A percentile compares a stretch with the other conserved stretches of the same genome.
Evolutionary conservation across 306 rosid species (phyloP).

Genomic region (Sicyos baderoa): DNA sequence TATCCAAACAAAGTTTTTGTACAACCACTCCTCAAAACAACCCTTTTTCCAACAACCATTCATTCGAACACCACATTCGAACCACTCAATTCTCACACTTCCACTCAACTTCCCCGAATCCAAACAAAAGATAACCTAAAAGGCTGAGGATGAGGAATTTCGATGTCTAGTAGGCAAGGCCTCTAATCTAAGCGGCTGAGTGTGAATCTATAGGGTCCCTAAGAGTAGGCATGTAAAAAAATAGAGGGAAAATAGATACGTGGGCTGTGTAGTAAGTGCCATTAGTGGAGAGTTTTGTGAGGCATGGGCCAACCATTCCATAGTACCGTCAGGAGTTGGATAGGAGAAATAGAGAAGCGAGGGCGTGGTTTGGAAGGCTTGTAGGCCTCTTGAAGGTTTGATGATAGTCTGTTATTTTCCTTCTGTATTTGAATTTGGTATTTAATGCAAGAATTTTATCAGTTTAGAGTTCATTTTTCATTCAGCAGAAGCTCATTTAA

Average conservation of each 20-base stretch:
- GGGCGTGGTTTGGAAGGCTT: neutral
- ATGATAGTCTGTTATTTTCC: neutral
- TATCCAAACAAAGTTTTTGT: too few species aligned
- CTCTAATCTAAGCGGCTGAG: too few species aligned
- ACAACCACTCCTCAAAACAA: too few species aligned
- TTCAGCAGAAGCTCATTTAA: neutral
- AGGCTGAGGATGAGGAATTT: too few species aligned
- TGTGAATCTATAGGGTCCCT: too few species aligned
- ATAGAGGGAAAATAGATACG: neutral
- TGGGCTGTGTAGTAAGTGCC: neutral
- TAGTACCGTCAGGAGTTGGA: neutral
- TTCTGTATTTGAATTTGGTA: neutral
- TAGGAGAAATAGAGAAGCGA: neutral
- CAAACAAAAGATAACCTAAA: too few species aligned
- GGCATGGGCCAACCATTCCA: neutral
- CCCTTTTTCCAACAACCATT: too few species aligned
- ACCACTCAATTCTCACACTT: too few species aligned
- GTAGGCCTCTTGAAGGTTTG: neutral
- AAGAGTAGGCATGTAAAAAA: too few species aligned
- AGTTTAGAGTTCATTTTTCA: neutral
- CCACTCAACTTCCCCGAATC: too few species aligned
- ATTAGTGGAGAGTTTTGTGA: neutral
- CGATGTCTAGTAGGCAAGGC: too few species aligned
- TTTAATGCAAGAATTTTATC: constrained; percentile 1
- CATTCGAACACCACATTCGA: too few species aligned